phyloP scores from a whole-genome alignment of 202 grass and related monocot species.

The Zoysia matrella region DNA sequence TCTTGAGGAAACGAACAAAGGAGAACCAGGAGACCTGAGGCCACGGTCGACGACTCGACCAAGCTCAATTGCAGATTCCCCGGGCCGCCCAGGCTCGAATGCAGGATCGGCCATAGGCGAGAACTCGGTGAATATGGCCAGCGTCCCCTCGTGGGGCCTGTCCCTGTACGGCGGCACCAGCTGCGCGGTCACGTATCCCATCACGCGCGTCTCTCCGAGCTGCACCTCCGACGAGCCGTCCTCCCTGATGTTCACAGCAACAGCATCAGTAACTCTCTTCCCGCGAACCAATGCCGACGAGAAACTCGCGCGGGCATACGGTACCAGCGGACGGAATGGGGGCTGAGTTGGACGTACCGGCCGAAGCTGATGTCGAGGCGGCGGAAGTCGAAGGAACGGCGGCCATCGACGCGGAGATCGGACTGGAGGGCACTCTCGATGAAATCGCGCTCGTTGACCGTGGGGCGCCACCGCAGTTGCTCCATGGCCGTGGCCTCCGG shows the following conservation, averaged over 20 bases:
- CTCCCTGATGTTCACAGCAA: constrained; percentile 52
- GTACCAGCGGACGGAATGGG: neutral
- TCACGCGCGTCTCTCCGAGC: constrained; percentile 91
- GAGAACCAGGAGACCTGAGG: constrained; percentile 58
- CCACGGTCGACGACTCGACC: constrained; percentile 88
- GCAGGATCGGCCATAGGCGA: constrained; percentile 95
- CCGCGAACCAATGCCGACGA: neutral
- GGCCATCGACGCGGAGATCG: constrained; percentile 87
- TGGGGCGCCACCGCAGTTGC: constrained; percentile 69
- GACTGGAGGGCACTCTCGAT: constrained; percentile 68
- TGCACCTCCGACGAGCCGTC: constrained; percentile 83
- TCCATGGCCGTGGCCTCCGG: constrained; percentile 46
- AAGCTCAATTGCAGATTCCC: constrained; percentile 83
- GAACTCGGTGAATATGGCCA: constrained; percentile 93
- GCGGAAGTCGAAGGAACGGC: constrained; percentile 90
- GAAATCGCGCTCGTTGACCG: constrained; percentile 87
- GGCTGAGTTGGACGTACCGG: constrained; percentile 42
- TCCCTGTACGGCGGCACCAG: constrained; percentile 88
- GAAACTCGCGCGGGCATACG: neutral
- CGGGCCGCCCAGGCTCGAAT: constrained; percentile 78
- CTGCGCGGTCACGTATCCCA: constrained; percentile 79
- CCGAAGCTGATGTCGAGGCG: constrained; percentile 78
- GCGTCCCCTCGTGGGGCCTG: constrained; percentile 82
- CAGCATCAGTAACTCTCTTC: neutral
- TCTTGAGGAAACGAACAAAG: neutral